phyloP scores from a whole-genome alignment of 2,329 filamentous ascomycete species.

The Xylariaceae sp. region DNA sequence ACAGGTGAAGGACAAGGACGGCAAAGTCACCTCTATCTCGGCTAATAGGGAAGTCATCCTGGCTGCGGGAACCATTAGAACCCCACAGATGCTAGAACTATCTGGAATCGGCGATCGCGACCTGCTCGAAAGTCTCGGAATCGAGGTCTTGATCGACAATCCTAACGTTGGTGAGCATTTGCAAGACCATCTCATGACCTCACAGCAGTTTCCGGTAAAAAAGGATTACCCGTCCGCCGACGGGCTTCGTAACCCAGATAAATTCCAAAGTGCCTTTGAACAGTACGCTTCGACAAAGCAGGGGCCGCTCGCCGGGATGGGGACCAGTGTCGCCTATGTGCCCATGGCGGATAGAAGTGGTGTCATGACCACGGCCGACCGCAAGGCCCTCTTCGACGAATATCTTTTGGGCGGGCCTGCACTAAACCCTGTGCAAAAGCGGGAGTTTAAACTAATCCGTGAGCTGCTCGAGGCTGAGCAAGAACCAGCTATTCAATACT shows the following conservation, averaged over 20 bases:
- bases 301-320: slow-evolving; percentile 47
- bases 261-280: slow-evolving; percentile 40
- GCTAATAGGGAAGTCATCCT: slow-evolving; percentile 48
- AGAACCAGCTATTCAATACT: slow-evolving; percentile 44
- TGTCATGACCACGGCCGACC: slow-evolving; percentile 33
- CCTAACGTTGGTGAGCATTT: slow-evolving; percentile 53
- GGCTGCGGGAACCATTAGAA: slow-evolving; percentile 47
- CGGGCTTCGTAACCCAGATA: slow-evolving; percentile 42
- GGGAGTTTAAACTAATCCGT: slow-evolving; percentile 36
- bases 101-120: slow-evolving; percentile 47
- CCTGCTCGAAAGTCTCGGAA: slow-evolving; percentile 43
- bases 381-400: slow-evolving; percentile 35
- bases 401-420: slow-evolving; percentile 27
- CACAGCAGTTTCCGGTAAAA: slow-evolving; percentile 48
- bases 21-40: slow-evolving; percentile 20
- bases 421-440: slow-evolving; percentile 20
- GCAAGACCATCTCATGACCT: slow-evolving; percentile 51
- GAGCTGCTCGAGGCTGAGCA: slow-evolving; percentile 35
- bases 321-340: slow-evolving; percentile 46
- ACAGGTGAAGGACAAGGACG: slow-evolving; percentile 36
- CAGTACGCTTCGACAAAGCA: slow-evolving; percentile 44
- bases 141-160: slow-evolving; percentile 45
- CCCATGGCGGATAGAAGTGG: slow-evolving; percentile 41
- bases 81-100: slow-evolving; percentile 43
- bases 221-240: slow-evolving; percentile 47